Percentiles rank a stretch among this genome's conserved stretches.
Evolutionary conservation across 2,329 filamentous ascomycete genomes (phyloP).

Genomic region (Bipolaris oryzae): DNA sequence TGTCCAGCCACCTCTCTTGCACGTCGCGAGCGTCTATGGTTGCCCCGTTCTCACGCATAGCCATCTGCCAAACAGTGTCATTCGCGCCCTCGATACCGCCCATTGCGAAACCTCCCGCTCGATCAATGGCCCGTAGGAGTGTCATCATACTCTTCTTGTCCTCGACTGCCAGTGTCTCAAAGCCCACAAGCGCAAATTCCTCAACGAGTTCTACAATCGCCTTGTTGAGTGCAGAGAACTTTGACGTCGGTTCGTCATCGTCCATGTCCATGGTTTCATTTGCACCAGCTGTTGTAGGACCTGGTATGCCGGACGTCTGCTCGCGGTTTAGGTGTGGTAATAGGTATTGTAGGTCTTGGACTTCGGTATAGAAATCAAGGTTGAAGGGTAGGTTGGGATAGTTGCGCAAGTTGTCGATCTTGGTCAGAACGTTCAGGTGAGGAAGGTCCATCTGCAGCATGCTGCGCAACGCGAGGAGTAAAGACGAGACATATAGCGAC

Average conservation of each 20-base stretch:
- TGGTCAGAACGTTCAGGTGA: slow-evolving; percentile 93
- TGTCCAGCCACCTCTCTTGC: slow-evolving; percentile 94
- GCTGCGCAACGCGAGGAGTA: slow-evolving; percentile 88
- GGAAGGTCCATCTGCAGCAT: slow-evolving; percentile 99
- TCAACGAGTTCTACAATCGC: slow-evolving; percentile 87
- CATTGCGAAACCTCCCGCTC: slow-evolving; percentile 92
- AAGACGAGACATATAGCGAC: slow-evolving; percentile 91
- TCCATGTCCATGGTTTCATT: slow-evolving; percentile 56
- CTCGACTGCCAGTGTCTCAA: slow-evolving; percentile 93
- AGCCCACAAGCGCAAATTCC: slow-evolving; percentile 86
- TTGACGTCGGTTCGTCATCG: slow-evolving; percentile 53
- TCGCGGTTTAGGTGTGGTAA: slow-evolving; percentile 81
- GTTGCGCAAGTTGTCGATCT: slow-evolving; percentile 90
- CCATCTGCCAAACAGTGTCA: slow-evolving; percentile 95
- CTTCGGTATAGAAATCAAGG: slow-evolving; percentile 95
- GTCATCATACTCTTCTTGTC: slow-evolving; percentile 98
- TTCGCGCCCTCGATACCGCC: slow-evolving; percentile 89
- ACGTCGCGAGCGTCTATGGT: slow-evolving; percentile 85
- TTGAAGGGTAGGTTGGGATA: slow-evolving; percentile 92
- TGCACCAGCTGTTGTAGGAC: slow-evolving; percentile 27
- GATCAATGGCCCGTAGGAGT: slow-evolving; percentile 84
- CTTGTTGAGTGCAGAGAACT: slow-evolving; percentile 83
- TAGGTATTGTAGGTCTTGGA: slow-evolving; percentile 87
- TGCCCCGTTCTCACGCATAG: slow-evolving; percentile 74
- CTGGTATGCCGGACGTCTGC: slow-evolving; percentile 52